phyloP scores from a whole-genome alignment of 768 basidiomycete genomes.

The Kwoniella dendrophila region DNA sequence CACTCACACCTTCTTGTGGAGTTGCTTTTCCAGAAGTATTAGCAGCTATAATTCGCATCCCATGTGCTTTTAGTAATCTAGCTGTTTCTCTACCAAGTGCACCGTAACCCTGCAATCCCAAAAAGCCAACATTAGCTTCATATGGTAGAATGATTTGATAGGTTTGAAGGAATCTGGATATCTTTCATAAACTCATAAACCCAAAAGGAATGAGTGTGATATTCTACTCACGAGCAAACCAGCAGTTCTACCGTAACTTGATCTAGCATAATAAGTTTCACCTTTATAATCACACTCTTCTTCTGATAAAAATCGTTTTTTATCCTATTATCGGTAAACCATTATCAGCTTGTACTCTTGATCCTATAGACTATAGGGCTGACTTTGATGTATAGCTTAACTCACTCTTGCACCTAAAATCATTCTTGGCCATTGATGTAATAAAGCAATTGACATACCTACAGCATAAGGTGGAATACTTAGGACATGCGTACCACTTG shows the following conservation, averaged over 20 bases:
- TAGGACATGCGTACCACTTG: slow-evolving; percentile 51
- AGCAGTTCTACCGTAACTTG: slow-evolving; percentile 41
- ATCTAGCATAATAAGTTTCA: slow-evolving; percentile 34
- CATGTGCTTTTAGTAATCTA: slow-evolving; percentile 47
- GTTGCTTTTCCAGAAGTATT: slow-evolving; percentile 50
- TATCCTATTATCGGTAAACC: slow-evolving; percentile 21
- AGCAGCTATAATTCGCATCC: slow-evolving; percentile 51
- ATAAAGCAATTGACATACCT: slow-evolving; percentile 34
- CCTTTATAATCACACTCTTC: slow-evolving; percentile 30
- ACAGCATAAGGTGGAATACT: slow-evolving; percentile 51
- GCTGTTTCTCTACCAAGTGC: slow-evolving; percentile 53
- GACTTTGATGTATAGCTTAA: neutral
- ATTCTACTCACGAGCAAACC: slow-evolving; percentile 45
- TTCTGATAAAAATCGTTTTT: slow-evolving; percentile 34
- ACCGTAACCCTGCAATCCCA: slow-evolving; percentile 45
- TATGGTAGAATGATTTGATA: no score
- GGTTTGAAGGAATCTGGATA: no score
- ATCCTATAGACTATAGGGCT: no score
- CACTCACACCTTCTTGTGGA: slow-evolving; percentile 46
- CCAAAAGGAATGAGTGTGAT: neutral
- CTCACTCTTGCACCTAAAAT: slow-evolving; percentile 38
- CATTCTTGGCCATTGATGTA: slow-evolving; percentile 41
- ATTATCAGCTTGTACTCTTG: neutral
- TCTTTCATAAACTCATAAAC: no score
- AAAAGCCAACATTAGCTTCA: slow-evolving; percentile 2